Base-by-base conservation (phyloP, 129 eudicot species). In the Chrysanthemum seticuspe region DNA sequence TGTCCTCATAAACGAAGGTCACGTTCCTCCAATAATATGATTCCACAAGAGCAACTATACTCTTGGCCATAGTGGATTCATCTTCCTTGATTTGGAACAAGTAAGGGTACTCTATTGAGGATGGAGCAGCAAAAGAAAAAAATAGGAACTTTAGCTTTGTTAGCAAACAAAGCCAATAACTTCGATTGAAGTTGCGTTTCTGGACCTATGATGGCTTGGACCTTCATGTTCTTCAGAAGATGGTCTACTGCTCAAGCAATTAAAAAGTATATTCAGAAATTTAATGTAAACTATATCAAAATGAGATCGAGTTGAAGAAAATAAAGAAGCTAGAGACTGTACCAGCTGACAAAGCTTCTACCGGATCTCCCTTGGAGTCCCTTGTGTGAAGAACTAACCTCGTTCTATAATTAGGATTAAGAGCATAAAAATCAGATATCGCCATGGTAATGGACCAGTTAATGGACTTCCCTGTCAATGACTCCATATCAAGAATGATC, bases 101-200 rank as follows among this genome's bases (percentile, higher is more conserved):
- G 49, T 66, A 78, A 52, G 82, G 85, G 66, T 73, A 15, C 10
- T 31, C 50, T 19, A 3, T 31, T 13, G 71, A 57, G 14, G 82
- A 72, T 6, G 47, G 2, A 23, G 13, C 18, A 18, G 27, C 12
- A 47, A 79, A 73, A 55, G 83, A 72, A 66, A 79, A 47, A 14
- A 74, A 74, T 64, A n/a, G 83, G 83, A 51, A 73, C 78, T 56
- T 31, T 45, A 18, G 70, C 64, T 8, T 79, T 79, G 67, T 72
- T 13, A 4, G 74, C 70, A 4, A 58, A 10, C 14, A 58, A 2
- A 12, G 68, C 73, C 70, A 79, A 16, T 23, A 45, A 48, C 16
- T 79, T 73, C 27, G 34, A 54, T 18, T 25, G 68, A n/a, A 48
- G 47, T 9, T 56, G 18, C 16, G 78, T 72, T 65, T 73, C 70